Base-by-base conservation (phyloP, 768 basidiomycete species). In the Pisolithus orientalis region DNA sequence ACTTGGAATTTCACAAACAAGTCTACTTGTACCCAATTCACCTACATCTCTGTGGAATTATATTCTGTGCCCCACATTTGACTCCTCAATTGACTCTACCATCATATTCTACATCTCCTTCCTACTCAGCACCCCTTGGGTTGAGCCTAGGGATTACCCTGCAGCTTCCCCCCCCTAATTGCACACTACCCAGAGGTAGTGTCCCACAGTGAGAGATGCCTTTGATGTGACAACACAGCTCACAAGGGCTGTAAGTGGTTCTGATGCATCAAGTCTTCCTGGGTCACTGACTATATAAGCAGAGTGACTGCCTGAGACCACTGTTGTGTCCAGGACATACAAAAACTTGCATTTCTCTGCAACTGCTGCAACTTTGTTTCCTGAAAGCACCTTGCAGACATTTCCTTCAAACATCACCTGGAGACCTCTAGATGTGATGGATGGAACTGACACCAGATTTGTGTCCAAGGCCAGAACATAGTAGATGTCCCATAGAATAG, bases 401-500 rank as follows among this genome's bases (percentile, higher is more conserved):
- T 34, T 17, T 28, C 43, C 39, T 3, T 29, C 8, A 9, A 50
- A 50, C 2, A 3, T 31, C 16, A 32, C 51, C 32, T 45, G 17
- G 24, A 24, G 37, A n/a, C 42, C 32, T 24, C 17, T n/a, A 10
- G 9, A 21, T 6, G 48, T 31, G 10, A 61, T 39, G 1, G 31
- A 43, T 2, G 61, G 48, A 34, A 62, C 52, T 7, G 59, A 64
- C 9, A 62, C 40, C 4, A 59, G 54, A 45, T 60, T 61, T 14
- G 56, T 53, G 8, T 58, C 39, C 17, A 63, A 54, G 1, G 57
- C 53, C 0, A 60, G 61, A n/a, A 64, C 56, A 28, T 60, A 47
- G 8, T 53, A 53, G 21, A 21, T 21, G 21, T 21, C 21, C 21
- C 21, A 21, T 21, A 21, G 21, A 21, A 21, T 21, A 21, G 21